Percentiles rank a stretch among this genome's conserved stretches.
Conservation (phyloP, 148 eudicot genomes). For the Gaultheria prostrata region DNA sequence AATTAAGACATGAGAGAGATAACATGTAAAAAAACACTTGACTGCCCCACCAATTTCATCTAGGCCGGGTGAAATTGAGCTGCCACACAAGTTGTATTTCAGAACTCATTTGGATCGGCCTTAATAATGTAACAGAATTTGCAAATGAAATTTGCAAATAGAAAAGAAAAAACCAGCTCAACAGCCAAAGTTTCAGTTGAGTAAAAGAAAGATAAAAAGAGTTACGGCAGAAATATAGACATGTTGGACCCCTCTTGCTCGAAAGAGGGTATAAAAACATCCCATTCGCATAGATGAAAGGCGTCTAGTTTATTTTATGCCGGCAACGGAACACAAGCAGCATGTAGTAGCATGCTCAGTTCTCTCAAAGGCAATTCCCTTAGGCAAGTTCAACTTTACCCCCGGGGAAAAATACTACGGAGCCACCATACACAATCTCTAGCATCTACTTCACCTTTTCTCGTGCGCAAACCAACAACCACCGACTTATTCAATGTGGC, state of each 20-base stretch:
- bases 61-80: constrained; percentile 22
- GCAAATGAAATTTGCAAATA: not conserved
- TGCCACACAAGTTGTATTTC: not conserved
- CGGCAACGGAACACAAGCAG: constrained; percentile 29
- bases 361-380: constrained; percentile 23
- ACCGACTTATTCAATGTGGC: too few species aligned
- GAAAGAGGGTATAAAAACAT: constrained; percentile 7
- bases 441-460: too few species aligned
- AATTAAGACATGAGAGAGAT: not conserved
- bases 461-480: too few species aligned
- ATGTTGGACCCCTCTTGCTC: constrained; percentile 3
- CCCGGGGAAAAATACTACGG: too few species aligned
- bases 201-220: not conserved
- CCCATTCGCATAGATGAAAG: not conserved
- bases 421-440: too few species aligned
- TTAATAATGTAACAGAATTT: not conserved
- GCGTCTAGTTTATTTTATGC: constrained; percentile 11
- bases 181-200: not conserved
- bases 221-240: not conserved
- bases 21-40: constrained; percentile 16
- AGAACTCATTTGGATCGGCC: constrained; percentile 22
- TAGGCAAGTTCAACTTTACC: not conserved
- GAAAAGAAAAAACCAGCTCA: not conserved
- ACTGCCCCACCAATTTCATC: constrained; percentile 6
- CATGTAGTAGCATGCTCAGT: constrained; percentile 13